A percentile compares a stretch with the other conserved stretches of the same genome.
phyloP scores from a whole-genome alignment of 2,329 filamentous ascomycete genomes.

The Magnaporthiopsis rhizophila region DNA sequence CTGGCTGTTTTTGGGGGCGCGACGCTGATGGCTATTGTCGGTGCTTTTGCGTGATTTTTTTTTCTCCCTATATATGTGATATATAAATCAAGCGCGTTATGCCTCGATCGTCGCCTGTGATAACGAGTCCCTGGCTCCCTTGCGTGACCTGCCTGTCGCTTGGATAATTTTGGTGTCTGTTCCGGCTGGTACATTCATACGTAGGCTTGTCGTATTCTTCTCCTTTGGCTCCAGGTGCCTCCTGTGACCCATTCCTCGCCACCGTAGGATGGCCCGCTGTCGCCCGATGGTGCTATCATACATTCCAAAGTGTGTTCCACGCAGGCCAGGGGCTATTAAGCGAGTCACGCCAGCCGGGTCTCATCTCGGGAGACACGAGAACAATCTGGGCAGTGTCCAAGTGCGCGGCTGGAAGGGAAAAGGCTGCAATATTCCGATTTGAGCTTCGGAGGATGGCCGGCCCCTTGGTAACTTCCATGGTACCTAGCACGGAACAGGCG shows the following conservation, averaged over 20 bases:
- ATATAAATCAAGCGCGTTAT: no score
- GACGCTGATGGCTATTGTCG: conserved; percentile 61
- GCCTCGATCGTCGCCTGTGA: no score
- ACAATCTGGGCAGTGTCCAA: neutral
- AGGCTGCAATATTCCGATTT: neutral
- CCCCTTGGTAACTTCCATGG: neutral
- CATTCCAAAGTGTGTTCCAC: neutral
- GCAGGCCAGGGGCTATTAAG: neutral
- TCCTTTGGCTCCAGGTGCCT: no score
- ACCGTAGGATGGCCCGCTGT: no score
- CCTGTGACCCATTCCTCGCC: no score
- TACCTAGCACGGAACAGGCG: neutral
- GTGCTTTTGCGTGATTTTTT: conserved; percentile 55
- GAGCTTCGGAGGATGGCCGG: no score
- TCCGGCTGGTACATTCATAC: no score
- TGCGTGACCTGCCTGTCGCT: no score
- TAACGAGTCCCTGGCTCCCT: no score
- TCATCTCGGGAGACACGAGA: neutral
- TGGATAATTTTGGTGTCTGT: no score
- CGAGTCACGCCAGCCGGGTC: no score
- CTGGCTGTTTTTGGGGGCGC: conserved; percentile 56
- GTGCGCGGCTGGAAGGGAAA: neutral
- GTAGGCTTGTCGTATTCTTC: neutral
- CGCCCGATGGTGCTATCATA: neutral
- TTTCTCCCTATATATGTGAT: no score